A percentile compares a stretch with the other conserved stretches of the same genome.
phyloP scores from a whole-genome alignment of 2,329 filamentous ascomycete species.

The Aspergillus quadrilineatus region DNA sequence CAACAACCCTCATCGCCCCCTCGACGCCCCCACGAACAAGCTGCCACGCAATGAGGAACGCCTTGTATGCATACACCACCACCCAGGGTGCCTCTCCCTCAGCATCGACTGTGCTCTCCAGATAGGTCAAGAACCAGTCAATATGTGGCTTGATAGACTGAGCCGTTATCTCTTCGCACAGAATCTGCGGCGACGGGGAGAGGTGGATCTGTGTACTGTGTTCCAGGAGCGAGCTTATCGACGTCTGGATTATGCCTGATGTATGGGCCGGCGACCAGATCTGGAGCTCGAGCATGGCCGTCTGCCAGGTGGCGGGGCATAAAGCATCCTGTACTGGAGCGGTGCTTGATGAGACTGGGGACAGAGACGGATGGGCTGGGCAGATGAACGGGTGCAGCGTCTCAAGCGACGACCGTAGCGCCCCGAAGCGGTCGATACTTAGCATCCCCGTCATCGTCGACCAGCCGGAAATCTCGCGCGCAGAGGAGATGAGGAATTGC shows the following conservation, averaged over 20 bases:
- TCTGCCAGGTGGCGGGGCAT: constrained; percentile 43
- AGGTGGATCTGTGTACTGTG: constrained; percentile 34
- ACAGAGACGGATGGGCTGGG: neutral
- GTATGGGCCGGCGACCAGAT: constrained; percentile 46
- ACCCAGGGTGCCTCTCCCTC: constrained; percentile 42
- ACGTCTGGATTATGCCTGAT: constrained; percentile 38
- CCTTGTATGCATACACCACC: constrained; percentile 42
- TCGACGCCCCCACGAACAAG: constrained; percentile 31
- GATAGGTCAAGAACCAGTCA: constrained; percentile 42
- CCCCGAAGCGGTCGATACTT: constrained; percentile 41
- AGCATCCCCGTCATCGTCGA: constrained; percentile 46
- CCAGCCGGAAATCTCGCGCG: constrained; percentile 46
- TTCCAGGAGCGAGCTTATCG: constrained; percentile 33
- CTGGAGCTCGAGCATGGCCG: constrained; percentile 45
- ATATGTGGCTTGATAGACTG: constrained; percentile 38
- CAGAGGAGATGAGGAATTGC: constrained; percentile 44
- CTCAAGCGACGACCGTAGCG: constrained; percentile 37
- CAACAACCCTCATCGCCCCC: constrained; percentile 37
- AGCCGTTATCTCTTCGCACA: constrained; percentile 31
- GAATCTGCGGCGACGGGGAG: constrained; percentile 30
- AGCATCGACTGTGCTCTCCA: constrained; percentile 26
- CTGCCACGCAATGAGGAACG: constrained; percentile 45
- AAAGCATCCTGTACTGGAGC: constrained; percentile 4
- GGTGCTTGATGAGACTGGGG: neutral
- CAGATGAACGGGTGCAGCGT: constrained; percentile 34